These are phyloP conservation scores for Coffea humblotiana DNA, from an alignment of 305 asterid genomes.

Conservation along the genomic window DNA sequence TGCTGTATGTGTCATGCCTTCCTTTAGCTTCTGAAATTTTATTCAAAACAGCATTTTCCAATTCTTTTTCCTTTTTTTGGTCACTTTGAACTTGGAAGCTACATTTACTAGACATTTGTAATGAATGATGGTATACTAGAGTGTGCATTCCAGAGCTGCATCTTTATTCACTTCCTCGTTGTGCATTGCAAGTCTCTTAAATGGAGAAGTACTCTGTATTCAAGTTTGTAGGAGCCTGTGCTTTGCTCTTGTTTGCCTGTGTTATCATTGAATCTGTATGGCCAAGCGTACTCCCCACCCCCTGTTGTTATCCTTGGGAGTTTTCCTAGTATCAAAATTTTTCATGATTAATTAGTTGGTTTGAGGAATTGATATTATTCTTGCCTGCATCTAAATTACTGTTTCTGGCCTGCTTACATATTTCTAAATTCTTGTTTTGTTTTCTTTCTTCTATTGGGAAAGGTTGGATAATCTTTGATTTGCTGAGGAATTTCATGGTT, in stretches of 20 bases:
- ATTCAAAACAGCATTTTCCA: neutral
- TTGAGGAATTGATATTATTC: neutral
- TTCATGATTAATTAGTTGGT: neutral
- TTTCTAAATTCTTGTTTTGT: neutral
- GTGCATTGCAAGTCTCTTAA: neutral
- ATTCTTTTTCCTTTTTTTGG: neutral
- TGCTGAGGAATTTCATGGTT: neutral
- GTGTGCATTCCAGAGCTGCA: neutral
- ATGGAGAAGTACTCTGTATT: neutral
- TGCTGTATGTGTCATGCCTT: conserved; percentile 63
- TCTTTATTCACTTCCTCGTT: neutral
- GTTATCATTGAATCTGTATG: neutral
- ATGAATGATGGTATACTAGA: neutral
- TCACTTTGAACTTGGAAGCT: neutral
- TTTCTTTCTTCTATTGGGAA: neutral
- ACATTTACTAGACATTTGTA: neutral
- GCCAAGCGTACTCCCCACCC: neutral
- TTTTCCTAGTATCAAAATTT: neutral
- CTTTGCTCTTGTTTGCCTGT: neutral
- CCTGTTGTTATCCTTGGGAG: neutral
- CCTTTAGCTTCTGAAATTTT: neutral
- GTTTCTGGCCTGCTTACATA: neutral
- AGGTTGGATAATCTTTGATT: neutral
- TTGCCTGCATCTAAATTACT: neutral
- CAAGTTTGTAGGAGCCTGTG: neutral